Percentiles rank a stretch among this genome's conserved stretches.
These are phyloP conservation scores for Papiliotrema fonsecae DNA, from an alignment of 1,284 basidiomycete genomes.

Conservation along the genomic window DNA sequence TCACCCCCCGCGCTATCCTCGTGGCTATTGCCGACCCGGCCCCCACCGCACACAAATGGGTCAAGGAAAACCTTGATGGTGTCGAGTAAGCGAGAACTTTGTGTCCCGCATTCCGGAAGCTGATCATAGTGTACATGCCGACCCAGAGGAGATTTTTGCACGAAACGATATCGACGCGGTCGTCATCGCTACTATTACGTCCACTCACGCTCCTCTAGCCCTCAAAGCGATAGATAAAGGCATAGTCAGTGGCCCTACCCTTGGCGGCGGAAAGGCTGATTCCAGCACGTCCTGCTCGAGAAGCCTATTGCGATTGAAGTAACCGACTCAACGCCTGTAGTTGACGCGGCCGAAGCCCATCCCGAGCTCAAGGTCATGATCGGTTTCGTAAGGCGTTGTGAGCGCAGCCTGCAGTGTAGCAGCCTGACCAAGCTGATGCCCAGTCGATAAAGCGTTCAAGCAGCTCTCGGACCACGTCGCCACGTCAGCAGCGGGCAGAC, in stretches of 20 bases:
- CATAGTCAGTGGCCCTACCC: slow-evolving; percentile 6
- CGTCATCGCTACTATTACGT: slow-evolving; percentile 17
- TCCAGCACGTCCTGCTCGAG: slow-evolving; percentile 31
- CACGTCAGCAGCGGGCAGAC: slow-evolving; percentile 5
- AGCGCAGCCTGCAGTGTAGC: neutral
- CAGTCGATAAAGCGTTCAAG: slow-evolving; percentile 2
- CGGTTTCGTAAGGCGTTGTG: slow-evolving; percentile 10
- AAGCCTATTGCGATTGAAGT: slow-evolving; percentile 35
- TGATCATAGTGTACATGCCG: slow-evolving; percentile 1
- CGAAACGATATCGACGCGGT: slow-evolving; percentile 15
- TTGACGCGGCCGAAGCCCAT: slow-evolving; percentile 10
- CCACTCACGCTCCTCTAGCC: slow-evolving; percentile 14
- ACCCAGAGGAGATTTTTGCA: slow-evolving; percentile 9
- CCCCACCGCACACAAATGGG: slow-evolving; percentile 8
- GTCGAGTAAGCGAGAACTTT: neutral
- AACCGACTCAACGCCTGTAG: slow-evolving; percentile 16
- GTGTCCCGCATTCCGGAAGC: slow-evolving; percentile 2
- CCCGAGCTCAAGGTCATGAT: slow-evolving; percentile 15
- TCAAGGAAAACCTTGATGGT: slow-evolving; percentile 9
- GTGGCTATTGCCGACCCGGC: slow-evolving; percentile 18
- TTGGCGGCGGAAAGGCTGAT: neutral
- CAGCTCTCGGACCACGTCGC: slow-evolving; percentile 2
- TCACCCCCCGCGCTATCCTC: slow-evolving; percentile 11
- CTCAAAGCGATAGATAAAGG: slow-evolving; percentile 14
- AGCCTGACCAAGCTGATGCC: neutral